Evolutionary conservation across 495 filamentous ascomycete genomes (phyloP), one percentile per base, ranked within the genome.

Genomic region (Xylaria nigripes): DNA sequence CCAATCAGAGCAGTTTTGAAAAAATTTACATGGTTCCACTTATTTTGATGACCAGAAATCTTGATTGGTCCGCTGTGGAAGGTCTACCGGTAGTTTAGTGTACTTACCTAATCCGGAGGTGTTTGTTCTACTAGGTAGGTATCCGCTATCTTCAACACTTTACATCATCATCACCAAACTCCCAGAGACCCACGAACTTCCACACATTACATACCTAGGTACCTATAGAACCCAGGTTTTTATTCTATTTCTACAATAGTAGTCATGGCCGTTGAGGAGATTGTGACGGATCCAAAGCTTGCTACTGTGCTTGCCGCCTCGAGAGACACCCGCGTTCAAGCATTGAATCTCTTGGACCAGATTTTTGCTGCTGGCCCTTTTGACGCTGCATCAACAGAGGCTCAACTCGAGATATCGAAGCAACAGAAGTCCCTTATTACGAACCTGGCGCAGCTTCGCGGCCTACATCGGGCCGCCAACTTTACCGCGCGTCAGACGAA

Each of bases 401-500:
- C 74, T 36, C 77, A 81, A 59, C 68, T 81, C 27, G 83, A 85
- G 55, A 72, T 85, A 21, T 87, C 85, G 8, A 85, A 83, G 61
- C 81, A 87, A 63, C 87, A 91, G 65, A 94, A 93, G 63, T 72
- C 81, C 1, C 79, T 98, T 21, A 81, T 84, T 65, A 80, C 90
- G 50, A 81, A 90, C 42, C 78, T 96, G 4, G 83, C 87, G 3
- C 85, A 88, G 50, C 77, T 97, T 19, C 89, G 92, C 32, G 85
- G 85, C 6, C 76, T 88, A 40, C 91, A 95, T 66, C 86, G 93
- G 8, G 76, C 85, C 55, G 88, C 90, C 10, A 80, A 89, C 58
- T 78, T 95, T 50, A 77, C 80, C 16, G 86, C 92, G 32, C 83
- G 93, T 52, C 81, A 90, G 51, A 95, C 91, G 30, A 98, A 97